Conservation (phyloP, 495 filamentous ascomycete genomes). For the Daldinia caldariorum region DNA sequence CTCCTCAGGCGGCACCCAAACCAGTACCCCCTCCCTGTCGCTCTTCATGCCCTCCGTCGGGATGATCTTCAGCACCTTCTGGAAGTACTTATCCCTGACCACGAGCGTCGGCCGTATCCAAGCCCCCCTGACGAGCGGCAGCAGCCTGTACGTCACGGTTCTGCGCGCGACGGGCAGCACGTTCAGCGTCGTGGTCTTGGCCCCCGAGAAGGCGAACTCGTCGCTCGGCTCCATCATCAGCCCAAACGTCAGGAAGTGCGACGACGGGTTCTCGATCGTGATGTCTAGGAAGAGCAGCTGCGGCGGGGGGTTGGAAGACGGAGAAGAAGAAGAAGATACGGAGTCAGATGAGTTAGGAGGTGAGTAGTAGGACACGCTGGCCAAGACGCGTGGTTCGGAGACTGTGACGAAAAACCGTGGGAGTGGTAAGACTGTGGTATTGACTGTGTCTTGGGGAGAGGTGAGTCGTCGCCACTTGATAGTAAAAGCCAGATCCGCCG, state of each 20-base stretch:
- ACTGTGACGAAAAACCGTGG: conserved; percentile 81
- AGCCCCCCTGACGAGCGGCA: conserved; percentile 66
- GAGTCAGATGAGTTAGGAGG: conserved; percentile 27
- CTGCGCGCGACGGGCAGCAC: conserved; percentile 81
- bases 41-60: conserved; percentile 75
- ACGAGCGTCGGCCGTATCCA: conserved; percentile 79
- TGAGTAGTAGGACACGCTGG: conserved; percentile 62
- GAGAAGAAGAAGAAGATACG: neutral
- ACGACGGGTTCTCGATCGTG: conserved; percentile 91
- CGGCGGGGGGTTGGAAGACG: conserved; percentile 25
- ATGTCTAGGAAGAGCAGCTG: conserved; percentile 62
- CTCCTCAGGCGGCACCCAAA: conserved; percentile 67
- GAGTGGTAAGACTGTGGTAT: conserved; percentile 71
- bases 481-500: conserved; percentile 76
- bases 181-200: conserved; percentile 79
- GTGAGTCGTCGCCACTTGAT: conserved; percentile 76
- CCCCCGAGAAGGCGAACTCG: conserved; percentile 90
- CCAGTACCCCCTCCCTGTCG: conserved; percentile 75
- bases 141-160: conserved; percentile 72
- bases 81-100: conserved; percentile 88
- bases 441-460: conserved; percentile 50
- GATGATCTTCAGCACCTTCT: conserved; percentile 80
- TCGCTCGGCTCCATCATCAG: conserved; percentile 91
- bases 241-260: conserved; percentile 91
- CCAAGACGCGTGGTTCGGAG: conserved; percentile 88